phyloP scores from a whole-genome alignment of 2,329 filamentous ascomycete genomes.

The Colletotrichum spinosum region DNA sequence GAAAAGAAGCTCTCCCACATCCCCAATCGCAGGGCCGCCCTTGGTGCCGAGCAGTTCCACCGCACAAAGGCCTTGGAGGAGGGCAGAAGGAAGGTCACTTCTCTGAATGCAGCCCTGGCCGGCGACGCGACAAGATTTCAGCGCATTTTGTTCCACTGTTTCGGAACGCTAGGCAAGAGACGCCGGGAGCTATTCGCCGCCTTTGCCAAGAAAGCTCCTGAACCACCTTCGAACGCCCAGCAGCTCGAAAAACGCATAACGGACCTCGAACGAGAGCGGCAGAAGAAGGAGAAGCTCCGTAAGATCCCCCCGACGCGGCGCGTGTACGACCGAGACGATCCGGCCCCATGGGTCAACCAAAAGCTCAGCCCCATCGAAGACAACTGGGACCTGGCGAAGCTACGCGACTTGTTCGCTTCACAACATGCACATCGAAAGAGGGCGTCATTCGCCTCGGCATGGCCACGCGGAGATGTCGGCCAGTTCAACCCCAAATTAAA shows the following conservation, averaged over 20 bases:
- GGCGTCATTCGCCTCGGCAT: constrained; percentile 41
- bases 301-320: constrained; percentile 11
- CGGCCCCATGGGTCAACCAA: constrained; percentile 44
- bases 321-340: constrained; percentile 14
- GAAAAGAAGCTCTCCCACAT: constrained; percentile 56
- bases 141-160: constrained; percentile 59
- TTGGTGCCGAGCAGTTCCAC: constrained; percentile 19
- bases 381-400: constrained; percentile 61
- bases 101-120: constrained; percentile 63
- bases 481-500: constrained; percentile 49
- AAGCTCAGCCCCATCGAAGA: constrained; percentile 51
- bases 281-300: constrained; percentile 23
- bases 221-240: constrained; percentile 53
- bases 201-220: constrained; percentile 46
- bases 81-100: constrained; percentile 48
- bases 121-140: constrained; percentile 62
- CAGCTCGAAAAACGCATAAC: constrained; percentile 49
- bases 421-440: constrained; percentile 52
- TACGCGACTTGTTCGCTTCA: constrained; percentile 54
- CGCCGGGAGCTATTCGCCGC: constrained; percentile 60
- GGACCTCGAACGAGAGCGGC: neutral
- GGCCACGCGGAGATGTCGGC: constrained; percentile 36
- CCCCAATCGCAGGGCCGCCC: constrained; percentile 37
- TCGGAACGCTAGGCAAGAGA: constrained; percentile 64
- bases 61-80: constrained; percentile 23